phyloP scores from a whole-genome alignment of 1,139 yeast genomes.

The Geotrichum cucujoidarum region DNA sequence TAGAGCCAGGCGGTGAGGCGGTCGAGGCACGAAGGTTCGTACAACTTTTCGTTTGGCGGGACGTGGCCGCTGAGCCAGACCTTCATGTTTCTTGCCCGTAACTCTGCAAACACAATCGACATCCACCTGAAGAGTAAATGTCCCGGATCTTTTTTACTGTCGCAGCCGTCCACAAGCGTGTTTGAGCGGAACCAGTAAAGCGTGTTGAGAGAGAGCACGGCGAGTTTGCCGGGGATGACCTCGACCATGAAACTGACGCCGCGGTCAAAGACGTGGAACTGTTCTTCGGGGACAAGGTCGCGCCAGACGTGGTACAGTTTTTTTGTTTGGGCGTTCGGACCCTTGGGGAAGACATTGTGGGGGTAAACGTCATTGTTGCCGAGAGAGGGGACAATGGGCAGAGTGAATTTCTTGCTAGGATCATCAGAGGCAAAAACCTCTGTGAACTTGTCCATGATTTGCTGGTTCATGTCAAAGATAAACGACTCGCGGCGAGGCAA shows the following conservation, averaged over 20 bases:
- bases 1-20: slow-evolving; percentile 73
- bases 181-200: slow-evolving; percentile 68
- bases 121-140: slow-evolving; percentile 72
- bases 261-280: slow-evolving; percentile 64
- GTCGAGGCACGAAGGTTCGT: slow-evolving; percentile 64
- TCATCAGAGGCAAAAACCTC: slow-evolving; percentile 49
- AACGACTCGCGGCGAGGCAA: slow-evolving; percentile 66
- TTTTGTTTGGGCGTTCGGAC: slow-evolving; percentile 79
- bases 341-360: slow-evolving; percentile 75
- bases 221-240: slow-evolving; percentile 71
- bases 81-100: slow-evolving; percentile 70
- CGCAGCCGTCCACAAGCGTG: slow-evolving; percentile 80
- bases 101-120: slow-evolving; percentile 65
- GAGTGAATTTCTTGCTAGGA: slow-evolving; percentile 33
- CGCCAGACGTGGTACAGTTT: slow-evolving; percentile 72
- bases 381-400: slow-evolving; percentile 58
- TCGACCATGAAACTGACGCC: slow-evolving; percentile 74
- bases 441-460: slow-evolving; percentile 50
- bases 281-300: slow-evolving; percentile 66
- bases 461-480: slow-evolving; percentile 64
- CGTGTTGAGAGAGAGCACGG: slow-evolving; percentile 73
- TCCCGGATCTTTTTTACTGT: slow-evolving; percentile 68
- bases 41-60: slow-evolving; percentile 76
- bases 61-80: slow-evolving; percentile 88
- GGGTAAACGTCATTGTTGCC: slow-evolving; percentile 90